Evolutionary conservation across 2,329 filamentous ascomycete genomes (phyloP), one percentile per base, ranked within the genome.

Genomic region (Fusarium subtropicale): DNA sequence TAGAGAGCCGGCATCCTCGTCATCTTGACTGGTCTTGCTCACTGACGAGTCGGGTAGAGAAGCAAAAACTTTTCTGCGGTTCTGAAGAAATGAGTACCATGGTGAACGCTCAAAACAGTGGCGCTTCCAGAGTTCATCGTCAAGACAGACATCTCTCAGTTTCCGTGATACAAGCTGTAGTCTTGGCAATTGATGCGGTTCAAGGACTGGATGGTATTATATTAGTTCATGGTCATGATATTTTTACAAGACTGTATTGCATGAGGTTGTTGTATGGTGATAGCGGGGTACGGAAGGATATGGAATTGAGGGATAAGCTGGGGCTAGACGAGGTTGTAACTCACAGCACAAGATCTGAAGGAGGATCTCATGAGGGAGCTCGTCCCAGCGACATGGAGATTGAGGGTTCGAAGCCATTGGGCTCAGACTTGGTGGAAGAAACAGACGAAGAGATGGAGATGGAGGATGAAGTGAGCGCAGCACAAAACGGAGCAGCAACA

Each of bases 41-140:
- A 58, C 30, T 6, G 47, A 41, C 26, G 56, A 39, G 22, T 72
- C 63, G 52, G 46, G 36, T 10, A 71, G 80, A 75, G 22, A 78
- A 30, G 63, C 60, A 34, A 60, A 75, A 12, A 86, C 74, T 24
- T 64, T 68, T 30, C 76, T 76, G 34, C 77, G 76, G n/a, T 69
- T 74, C 60, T 84, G 85, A 26, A 92, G 85, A n/a, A 83, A 81
- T 33, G 88, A 85, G 73, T 91, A 87, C 76, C 90, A 90, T 34
- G 84, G 77, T 18, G 92, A 95, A 60, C 89, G 83, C 36, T 90
- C 84, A 77, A 96, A 93, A 77, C 91, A 94, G 75, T 90, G 85
- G 5, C 85, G 81, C 66, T 91, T 91, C 94, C 94, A 97, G 36
- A 95, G 82, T 39, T 84, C 86, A 72, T 91, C 87, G 76, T 97